Conservation (phyloP, 2,329 filamentous ascomycete species). For the Cercospora nicotianae region DNA sequence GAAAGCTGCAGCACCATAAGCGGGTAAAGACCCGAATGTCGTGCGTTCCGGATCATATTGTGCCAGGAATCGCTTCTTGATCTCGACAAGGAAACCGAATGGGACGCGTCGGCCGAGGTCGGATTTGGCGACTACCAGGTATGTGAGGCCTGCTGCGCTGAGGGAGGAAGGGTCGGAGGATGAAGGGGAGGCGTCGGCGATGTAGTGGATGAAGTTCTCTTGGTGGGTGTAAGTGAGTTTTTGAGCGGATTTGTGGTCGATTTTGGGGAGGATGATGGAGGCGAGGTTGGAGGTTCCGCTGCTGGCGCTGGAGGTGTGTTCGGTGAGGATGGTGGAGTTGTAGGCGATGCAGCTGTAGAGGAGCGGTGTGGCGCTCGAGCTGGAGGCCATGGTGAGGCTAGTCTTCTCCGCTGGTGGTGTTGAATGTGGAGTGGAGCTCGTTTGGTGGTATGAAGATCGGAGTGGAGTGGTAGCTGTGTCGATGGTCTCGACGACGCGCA, state of each 20-base stretch:
- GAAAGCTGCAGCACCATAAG: conserved; percentile 88
- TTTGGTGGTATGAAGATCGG: background rate
- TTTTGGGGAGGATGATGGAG: conserved; percentile 92
- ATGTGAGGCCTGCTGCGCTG: conserved; percentile 74
- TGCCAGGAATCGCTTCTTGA: conserved; percentile 81
- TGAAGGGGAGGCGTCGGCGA: conserved; percentile 65
- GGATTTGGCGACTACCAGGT: conserved; percentile 82
- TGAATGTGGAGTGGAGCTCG: background rate
- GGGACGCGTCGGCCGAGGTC: conserved; percentile 82
- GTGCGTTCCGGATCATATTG: conserved; percentile 66
- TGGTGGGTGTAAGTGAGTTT: conserved; percentile 89
- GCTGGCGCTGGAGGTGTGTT: conserved; percentile 84
- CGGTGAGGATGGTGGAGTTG: conserved; percentile 86
- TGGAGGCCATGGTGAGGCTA: conserved; percentile 38
- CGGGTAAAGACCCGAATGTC: conserved; percentile 74
- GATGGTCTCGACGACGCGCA: background rate
- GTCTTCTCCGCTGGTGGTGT: background rate
- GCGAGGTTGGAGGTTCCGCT: conserved; percentile 83
- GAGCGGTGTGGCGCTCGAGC: conserved; percentile 39
- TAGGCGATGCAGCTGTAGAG: conserved; percentile 81
- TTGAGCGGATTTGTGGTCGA: conserved; percentile 74
- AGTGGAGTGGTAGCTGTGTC: background rate
- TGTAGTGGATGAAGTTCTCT: conserved; percentile 91
- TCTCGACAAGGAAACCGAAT: conserved; percentile 88
- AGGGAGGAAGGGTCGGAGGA: conserved; percentile 34